These are phyloP conservation scores for Pleurotus salmoneostramineus DNA, from an alignment of 768 basidiomycete species.

Conservation along the genomic window DNA sequence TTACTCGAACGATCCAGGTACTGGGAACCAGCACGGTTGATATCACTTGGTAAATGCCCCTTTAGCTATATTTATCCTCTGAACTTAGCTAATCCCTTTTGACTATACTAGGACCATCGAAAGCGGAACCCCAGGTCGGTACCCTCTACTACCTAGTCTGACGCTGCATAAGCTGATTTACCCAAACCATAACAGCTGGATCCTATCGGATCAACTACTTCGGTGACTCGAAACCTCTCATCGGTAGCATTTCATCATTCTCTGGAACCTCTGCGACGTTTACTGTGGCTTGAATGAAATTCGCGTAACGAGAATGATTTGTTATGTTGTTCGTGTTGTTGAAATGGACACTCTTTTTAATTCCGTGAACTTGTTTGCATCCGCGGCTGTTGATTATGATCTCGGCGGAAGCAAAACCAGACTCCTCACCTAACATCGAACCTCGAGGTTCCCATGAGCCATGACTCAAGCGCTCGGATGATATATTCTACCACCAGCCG, in stretches of 20 bases:
- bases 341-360: background rate
- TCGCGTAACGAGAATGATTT: background rate
- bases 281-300: constrained; percentile 37
- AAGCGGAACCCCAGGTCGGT: constrained; percentile 49
- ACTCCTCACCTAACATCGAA: constrained; percentile 1
- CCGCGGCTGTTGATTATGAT: background rate
- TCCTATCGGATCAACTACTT: constrained; percentile 69
- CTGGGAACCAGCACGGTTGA: constrained; percentile 62
- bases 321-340: background rate
- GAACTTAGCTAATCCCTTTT: constrained; percentile 10
- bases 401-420: background rate
- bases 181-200: constrained; percentile 41
- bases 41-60: constrained; percentile 52
- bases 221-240: constrained; percentile 71
- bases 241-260: constrained; percentile 62
- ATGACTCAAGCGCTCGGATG: background rate
- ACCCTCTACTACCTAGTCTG: constrained; percentile 1
- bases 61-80: background rate
- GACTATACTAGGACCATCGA: constrained; percentile 56
- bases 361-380: no score
- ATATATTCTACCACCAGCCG: background rate
- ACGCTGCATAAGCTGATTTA: background rate
- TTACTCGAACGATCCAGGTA: constrained; percentile 28
- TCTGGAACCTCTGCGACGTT: constrained; percentile 60
- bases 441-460: constrained; percentile 38